Evolutionary conservation across 495 filamentous ascomycete species (phyloP).

Genomic region (Neurospora hispaniola): DNA sequence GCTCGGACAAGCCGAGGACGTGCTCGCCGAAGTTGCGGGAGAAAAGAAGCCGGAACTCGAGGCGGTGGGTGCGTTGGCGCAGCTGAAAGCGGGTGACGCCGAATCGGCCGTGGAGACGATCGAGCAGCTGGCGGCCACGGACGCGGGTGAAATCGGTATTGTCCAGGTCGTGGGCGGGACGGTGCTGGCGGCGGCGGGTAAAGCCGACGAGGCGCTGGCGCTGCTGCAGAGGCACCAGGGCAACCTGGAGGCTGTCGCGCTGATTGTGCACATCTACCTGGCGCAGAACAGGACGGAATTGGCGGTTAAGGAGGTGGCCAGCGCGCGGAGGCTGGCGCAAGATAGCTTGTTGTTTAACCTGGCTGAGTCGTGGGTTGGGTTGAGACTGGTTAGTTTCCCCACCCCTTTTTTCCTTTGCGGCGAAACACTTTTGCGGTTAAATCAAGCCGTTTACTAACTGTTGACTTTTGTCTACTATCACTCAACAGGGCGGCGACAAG

Average conservation of each 20-base stretch:
- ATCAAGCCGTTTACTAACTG: not conserved
- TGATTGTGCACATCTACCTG: conserved; percentile 84
- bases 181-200: conserved; percentile 64
- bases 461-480: not conserved
- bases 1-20: conserved; percentile 62
- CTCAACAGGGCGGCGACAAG: conserved; percentile 71
- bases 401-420: too few species aligned
- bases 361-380: conserved; percentile 88
- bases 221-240: conserved; percentile 75
- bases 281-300: conserved; percentile 84
- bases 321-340: conserved; percentile 91
- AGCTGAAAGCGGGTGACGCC: conserved; percentile 48
- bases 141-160: conserved; percentile 57
- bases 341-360: conserved; percentile 89
- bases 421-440: not conserved
- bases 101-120: conserved; percentile 50
- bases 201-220: conserved; percentile 71
- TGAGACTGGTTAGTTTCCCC: conserved; percentile 59
- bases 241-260: conserved; percentile 59
- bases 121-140: conserved; percentile 52
- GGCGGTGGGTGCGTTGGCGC: conserved; percentile 69
- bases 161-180: conserved; percentile 75
- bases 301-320: conserved; percentile 76
- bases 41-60: conserved; percentile 64
- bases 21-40: conserved; percentile 53